Base-by-base conservation (phyloP, 495 filamentous ascomycete species). In the Pyrenopolyporus hunteri region DNA sequence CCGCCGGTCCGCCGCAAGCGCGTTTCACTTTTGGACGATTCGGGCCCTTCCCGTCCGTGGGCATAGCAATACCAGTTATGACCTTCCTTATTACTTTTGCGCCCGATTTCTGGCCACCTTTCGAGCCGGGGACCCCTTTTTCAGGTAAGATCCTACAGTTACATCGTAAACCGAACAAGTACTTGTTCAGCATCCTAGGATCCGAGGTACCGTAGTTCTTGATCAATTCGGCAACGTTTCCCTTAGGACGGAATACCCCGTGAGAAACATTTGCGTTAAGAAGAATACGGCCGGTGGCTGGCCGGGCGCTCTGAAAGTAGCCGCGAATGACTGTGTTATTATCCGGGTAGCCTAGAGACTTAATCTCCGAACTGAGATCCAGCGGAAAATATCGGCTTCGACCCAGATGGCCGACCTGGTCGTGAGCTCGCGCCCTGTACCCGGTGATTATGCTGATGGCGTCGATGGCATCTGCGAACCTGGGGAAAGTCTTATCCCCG, bases 271-370 rank as follows among this genome's bases (percentile, higher is more conserved):
- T 82, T 26, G 83, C 80, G 48, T 91, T 89, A 3, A 89, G 70
- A 0, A 90, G 73, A 7, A 89, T 63, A 4, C 87, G 80, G 2
- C 83, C 81, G 2, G 88, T 89, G 6, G 84, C 86, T 0, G 81
- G 76, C 17, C 88, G 85, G 11, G 86, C 82, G 70, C 86, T 89
- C 47, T 85, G 77, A 57, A 88, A 89, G 62, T 82, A 90, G 0
- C 89, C 88, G 44, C 88, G 82, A 0, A 87, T 70, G 2, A 82
- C 80, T 1, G 80, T 32, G 25, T 67, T 71, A 32, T 35, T 17
- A 0, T 64, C 66, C 0, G 58, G 66, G 1, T 7, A 22, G 2
- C 54, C 63, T 8, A 71, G 10, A 1, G 47, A 13, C 1, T 67
- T 69, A 16, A 68, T 66, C 11, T 73, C 62, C 0, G 49, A 37